Conservation (phyloP, 169 alveolate species). For the Prorocentrum cordatum region DNA sequence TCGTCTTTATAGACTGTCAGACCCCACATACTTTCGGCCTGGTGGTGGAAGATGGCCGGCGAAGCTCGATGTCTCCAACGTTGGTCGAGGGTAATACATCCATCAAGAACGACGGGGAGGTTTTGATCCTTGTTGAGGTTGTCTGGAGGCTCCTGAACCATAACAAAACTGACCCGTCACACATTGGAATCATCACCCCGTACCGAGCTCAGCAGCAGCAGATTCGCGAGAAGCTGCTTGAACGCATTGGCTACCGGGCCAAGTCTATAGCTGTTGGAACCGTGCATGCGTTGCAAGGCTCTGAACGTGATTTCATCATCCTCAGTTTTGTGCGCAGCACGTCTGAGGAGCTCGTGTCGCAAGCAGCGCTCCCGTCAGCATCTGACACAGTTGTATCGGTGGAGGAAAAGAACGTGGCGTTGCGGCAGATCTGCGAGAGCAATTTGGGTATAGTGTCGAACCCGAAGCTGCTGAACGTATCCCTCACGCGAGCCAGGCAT, state of each 20-base stretch:
- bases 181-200: slow-evolving; percentile 32
- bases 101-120: slow-evolving; percentile 20
- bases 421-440: not conserved
- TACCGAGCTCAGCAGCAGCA: slow-evolving; percentile 30
- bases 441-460: not conserved
- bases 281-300: slow-evolving; percentile 12
- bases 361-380: too few species aligned
- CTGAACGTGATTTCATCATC: not conserved
- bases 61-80: too few species aligned
- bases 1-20: slow-evolving; percentile 17
- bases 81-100: not conserved
- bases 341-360: too few species aligned
- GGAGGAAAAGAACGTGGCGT: not conserved
- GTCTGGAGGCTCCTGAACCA: not conserved
- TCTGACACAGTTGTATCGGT: too few species aligned
- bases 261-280: not conserved
- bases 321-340: slow-evolving; percentile 39
- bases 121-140: not conserved
- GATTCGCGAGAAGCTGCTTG: slow-evolving; percentile 1
- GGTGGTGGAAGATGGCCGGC: too few species aligned
- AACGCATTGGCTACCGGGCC: not conserved
- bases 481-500: too few species aligned
- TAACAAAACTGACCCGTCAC: not conserved
- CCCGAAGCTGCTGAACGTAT: too few species aligned
- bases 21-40: slow-evolving; percentile 5